Evolutionary conservation across 2,329 filamentous ascomycete species (phyloP).

Genomic region (Aspergillus caelatus): DNA sequence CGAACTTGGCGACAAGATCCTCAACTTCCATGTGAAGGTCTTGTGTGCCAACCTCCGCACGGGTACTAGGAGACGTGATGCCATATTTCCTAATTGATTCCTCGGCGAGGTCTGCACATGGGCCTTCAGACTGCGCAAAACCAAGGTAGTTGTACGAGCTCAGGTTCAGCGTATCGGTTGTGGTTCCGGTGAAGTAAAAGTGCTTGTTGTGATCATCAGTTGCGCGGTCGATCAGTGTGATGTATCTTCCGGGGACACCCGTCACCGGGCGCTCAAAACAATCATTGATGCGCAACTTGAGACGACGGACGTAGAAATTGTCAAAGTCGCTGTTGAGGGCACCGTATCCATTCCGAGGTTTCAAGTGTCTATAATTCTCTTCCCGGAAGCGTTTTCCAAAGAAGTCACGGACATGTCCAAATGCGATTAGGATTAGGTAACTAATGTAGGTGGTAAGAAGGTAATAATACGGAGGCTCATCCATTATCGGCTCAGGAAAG

Average conservation of each 20-base stretch:
- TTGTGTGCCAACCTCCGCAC: slow-evolving; percentile 81
- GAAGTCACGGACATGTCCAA: slow-evolving; percentile 94
- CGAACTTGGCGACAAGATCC: slow-evolving; percentile 82
- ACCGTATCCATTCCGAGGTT: slow-evolving; percentile 84
- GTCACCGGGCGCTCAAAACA: slow-evolving; percentile 92
- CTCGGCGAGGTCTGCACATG: slow-evolving; percentile 92
- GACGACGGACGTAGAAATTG: slow-evolving; percentile 91
- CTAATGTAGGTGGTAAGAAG: slow-evolving; percentile 97
- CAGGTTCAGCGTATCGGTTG: slow-evolving; percentile 95
- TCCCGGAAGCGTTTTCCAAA: slow-evolving; percentile 95
- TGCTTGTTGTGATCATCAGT: slow-evolving; percentile 90
- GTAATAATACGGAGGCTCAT: slow-evolving; percentile 96
- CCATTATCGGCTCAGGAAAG: slow-evolving; percentile 81
- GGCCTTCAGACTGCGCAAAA: slow-evolving; percentile 95
- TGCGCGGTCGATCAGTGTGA: slow-evolving; percentile 87
- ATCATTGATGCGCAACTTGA: slow-evolving; percentile 95
- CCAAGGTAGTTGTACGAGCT: slow-evolving; percentile 99
- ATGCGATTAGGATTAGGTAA: slow-evolving; percentile 92
- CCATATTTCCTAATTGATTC: slow-evolving; percentile 83
- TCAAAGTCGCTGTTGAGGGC: slow-evolving; percentile 98
- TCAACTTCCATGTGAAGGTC: slow-evolving; percentile 90
- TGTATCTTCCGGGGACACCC: slow-evolving; percentile 90
- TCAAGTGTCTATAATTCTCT: slow-evolving; percentile 82
- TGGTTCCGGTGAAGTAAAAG: slow-evolving; percentile 86
- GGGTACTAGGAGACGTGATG: slow-evolving; percentile 77